Base-by-base conservation (phyloP, 768 basidiomycete genomes). In the Boletus rubescentipes region DNA sequence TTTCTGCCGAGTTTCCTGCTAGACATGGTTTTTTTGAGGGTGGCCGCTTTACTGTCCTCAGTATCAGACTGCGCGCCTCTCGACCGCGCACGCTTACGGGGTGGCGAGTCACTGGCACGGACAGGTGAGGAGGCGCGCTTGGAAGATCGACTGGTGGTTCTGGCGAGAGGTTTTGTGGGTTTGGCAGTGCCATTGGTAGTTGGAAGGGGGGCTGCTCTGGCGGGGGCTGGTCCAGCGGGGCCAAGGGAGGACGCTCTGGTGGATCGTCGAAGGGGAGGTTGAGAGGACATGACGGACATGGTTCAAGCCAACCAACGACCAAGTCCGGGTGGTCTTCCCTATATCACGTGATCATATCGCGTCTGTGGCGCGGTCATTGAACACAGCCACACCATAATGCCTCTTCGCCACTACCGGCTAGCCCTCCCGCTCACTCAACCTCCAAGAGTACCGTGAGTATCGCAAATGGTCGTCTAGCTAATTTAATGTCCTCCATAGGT, bases 61-160 rank as follows among this genome's bases (percentile, higher is more conserved):
- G 73, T 65, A 59, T 72, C 70, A 18, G 79, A 77, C 68, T 76
- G 70, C 6, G 62, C 49, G 40, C 67, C 47, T 69, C 62, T 55
- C 54, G 72, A 66, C 69, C 75, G 56, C 30, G 74, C 69, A 53
- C 83, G 81, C 58, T 85, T 85, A 14, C 75, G 68, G 8, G 71
- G 71, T 5, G 71, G 71, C 29, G 82, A 78, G 12, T 75, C 70
- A 26, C 26, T 26, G 26, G 26, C 26, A 18, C 75, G 75, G 5
- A 59, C 53, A 5, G 81, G 76, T 4, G 83, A 84, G 3, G 75
- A 76, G 21, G 76, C 74, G 54, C 83, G 82, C 67, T 82, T 85
- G 47, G 57, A 57, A n/a, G 70, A 54, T 49, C 63, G 64, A 53
- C 61, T 61, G 47, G 37, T 40, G 16, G 67, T 56, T 50, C 52